These are phyloP conservation scores for Dioscorea cayenensis DNA, from an alignment of 116 monocot species.

Conservation along the genomic window DNA sequence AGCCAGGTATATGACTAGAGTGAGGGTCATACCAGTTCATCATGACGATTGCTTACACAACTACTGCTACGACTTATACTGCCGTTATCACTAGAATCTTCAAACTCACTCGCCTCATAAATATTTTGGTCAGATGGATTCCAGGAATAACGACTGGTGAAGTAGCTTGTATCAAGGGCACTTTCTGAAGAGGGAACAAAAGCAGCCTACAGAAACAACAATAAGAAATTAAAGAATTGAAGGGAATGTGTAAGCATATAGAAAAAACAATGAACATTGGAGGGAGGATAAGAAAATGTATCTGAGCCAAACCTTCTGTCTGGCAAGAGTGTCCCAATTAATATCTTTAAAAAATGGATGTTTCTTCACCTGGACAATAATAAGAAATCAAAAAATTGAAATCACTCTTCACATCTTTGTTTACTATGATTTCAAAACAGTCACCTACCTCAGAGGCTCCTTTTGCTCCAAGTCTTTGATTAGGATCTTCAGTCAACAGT, in stretches of 20 bases:
- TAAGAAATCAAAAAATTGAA: not conserved
- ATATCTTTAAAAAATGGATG: conserved; percentile 90
- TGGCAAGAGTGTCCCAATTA: conserved; percentile 96
- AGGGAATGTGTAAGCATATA: not conserved
- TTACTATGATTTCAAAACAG: not conserved
- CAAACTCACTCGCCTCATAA: conserved; percentile 74
- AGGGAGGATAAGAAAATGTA: not conserved
- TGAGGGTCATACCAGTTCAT: conserved; percentile 51
- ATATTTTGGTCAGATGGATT: conserved; percentile 82
- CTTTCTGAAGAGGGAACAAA: conserved; percentile 92
- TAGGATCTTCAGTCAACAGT: conserved; percentile 96
- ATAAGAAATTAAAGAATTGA: not conserved
- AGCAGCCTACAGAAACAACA: conserved; percentile 63
- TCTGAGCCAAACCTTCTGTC: conserved; percentile 67
- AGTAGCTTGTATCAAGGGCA: conserved; percentile 91
- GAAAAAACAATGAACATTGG: not conserved
- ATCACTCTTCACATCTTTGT: not conserved
- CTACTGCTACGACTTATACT: conserved; percentile 81
- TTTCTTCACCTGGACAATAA: conserved; percentile 66
- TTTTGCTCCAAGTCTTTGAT: conserved; percentile 85
- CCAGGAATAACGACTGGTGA: conserved; percentile 89
- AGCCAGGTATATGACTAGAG: not conserved
- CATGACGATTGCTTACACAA: conserved; percentile 73
- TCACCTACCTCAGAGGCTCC: conserved; percentile 78
- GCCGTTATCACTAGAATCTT: conserved; percentile 83